A percentile compares a stretch with the other conserved stretches of the same genome.
These are phyloP conservation scores for Emmonsia crescens DNA, from an alignment of 2,329 filamentous ascomycete species.

Conservation along the genomic window DNA sequence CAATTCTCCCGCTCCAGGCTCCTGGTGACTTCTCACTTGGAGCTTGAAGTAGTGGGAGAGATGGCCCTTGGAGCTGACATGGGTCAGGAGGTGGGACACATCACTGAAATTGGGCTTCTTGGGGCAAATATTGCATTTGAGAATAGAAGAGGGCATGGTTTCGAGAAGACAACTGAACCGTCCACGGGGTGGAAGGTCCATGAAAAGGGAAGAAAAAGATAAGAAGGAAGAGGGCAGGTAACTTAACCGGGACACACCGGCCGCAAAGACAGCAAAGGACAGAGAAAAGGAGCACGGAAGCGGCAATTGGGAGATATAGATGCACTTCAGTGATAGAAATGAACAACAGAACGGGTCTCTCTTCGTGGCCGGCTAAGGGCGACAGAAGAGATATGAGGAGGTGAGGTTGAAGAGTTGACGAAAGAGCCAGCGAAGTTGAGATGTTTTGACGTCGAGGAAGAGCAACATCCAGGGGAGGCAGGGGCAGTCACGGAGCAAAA, in stretches of 20 bases:
- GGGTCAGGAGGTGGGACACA: slow-evolving; percentile 81
- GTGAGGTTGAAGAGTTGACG: slow-evolving; percentile 17
- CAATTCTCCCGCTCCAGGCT: slow-evolving; percentile 51
- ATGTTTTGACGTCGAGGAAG: slow-evolving; percentile 9
- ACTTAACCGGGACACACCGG: background rate
- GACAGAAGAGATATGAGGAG: slow-evolving; percentile 13
- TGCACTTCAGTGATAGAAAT: slow-evolving; percentile 8
- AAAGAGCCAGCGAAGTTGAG: slow-evolving; percentile 15
- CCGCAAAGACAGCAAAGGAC: slow-evolving; percentile 8
- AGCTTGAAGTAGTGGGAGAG: slow-evolving; percentile 73
- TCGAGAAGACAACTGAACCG: background rate
- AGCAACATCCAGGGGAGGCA: background rate
- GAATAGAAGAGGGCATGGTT: slow-evolving; percentile 42
- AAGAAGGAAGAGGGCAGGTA: background rate
- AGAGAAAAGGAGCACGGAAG: slow-evolving; percentile 10
- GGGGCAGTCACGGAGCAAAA: background rate
- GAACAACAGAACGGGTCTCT: slow-evolving; percentile 3
- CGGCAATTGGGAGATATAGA: slow-evolving; percentile 15
- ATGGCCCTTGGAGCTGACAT: slow-evolving; percentile 88
- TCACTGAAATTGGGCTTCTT: slow-evolving; percentile 76
- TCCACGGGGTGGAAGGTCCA: background rate
- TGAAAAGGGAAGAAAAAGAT: background rate
- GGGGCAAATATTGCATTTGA: slow-evolving; percentile 75
- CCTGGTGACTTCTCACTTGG: slow-evolving; percentile 58
- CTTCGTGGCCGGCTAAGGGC: slow-evolving; percentile 11